Evolutionary conservation across 73 alveolate genomes (phyloP).

Genomic region (Durusdinium trenchii): DNA sequence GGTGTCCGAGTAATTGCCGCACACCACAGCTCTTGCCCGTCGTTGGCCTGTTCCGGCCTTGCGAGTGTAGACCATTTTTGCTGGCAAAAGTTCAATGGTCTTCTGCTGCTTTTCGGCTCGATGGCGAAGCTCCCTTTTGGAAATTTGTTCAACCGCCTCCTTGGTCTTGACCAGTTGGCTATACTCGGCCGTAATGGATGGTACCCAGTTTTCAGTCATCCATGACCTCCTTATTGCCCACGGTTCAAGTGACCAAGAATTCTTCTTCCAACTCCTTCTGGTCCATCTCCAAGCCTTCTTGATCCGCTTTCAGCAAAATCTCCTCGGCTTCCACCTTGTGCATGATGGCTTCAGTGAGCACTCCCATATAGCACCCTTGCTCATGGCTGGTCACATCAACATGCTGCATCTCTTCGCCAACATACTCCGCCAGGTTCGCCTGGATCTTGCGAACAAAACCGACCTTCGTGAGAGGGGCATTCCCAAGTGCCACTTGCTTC

Average conservation of each 20-base stretch:
- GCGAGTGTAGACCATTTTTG: neutral
- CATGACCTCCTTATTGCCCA: neutral
- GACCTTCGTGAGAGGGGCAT: too few relatives aligned
- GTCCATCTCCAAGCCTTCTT: neutral
- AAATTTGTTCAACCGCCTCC: neutral
- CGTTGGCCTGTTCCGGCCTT: neutral
- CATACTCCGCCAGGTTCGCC: too few relatives aligned
- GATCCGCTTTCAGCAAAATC: neutral
- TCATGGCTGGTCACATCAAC: too few relatives aligned
- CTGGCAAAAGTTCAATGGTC: neutral
- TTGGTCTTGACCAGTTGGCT: neutral
- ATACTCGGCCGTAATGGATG: neutral
- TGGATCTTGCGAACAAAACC: too few relatives aligned
- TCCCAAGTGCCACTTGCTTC: too few relatives aligned
- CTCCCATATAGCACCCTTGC: too few relatives aligned
- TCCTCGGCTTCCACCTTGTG: neutral
- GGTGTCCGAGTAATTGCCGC: neutral
- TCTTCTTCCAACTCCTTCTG: neutral
- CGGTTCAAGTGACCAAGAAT: neutral
- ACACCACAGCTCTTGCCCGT: neutral
- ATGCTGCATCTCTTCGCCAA: too few relatives aligned
- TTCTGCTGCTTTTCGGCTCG: neutral
- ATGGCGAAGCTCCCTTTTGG: neutral
- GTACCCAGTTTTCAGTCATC: neutral
- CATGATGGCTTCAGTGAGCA: neutral